A percentile compares a stretch with the other conserved stretches of the same genome.
Conservation (phyloP, 768 basidiomycete genomes). For the Phylloporus arenicola region DNA sequence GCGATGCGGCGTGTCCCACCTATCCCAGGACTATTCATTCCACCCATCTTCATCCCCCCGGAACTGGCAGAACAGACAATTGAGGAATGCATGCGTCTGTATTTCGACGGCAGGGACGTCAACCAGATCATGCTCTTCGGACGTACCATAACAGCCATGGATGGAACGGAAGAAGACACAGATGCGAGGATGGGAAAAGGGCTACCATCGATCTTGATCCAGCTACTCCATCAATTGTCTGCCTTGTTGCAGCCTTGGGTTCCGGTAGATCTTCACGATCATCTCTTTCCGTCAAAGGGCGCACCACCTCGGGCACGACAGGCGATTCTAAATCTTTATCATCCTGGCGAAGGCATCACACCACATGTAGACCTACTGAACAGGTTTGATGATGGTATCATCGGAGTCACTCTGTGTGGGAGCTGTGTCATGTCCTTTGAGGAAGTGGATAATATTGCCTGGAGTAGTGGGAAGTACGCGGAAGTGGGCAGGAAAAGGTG, state of each 20-base stretch:
- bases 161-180: conserved; percentile 7
- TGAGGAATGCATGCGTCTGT: conserved; percentile 49
- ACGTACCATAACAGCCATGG: conserved; percentile 27
- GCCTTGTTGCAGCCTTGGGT: conserved; percentile 45
- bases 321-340: conserved; percentile 86
- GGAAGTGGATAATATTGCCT: conserved; percentile 12
- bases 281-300: conserved; percentile 53
- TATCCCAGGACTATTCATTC: conserved; percentile 63
- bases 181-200: conserved; percentile 31
- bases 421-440: conserved; percentile 79
- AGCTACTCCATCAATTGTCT: conserved; percentile 50
- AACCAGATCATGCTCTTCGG: conserved; percentile 91
- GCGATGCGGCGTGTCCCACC: conserved; percentile 41
- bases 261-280: conserved; percentile 42
- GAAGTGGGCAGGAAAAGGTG: conserved; percentile 6
- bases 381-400: conserved; percentile 85
- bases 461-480: conserved; percentile 1
- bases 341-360: conserved; percentile 83
- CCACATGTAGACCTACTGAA: conserved; percentile 82
- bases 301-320: conserved; percentile 56
- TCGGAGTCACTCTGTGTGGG: conserved; percentile 79
- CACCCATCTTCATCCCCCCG: conserved; percentile 43
- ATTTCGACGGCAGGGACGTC: conserved; percentile 44
- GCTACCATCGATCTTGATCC: conserved; percentile 51
- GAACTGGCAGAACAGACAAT: conserved; percentile 47